Evolutionary conservation across 768 basidiomycete genomes (phyloP), one percentile per base, ranked within the genome.

Genomic region (Tricholomella constricta): DNA sequence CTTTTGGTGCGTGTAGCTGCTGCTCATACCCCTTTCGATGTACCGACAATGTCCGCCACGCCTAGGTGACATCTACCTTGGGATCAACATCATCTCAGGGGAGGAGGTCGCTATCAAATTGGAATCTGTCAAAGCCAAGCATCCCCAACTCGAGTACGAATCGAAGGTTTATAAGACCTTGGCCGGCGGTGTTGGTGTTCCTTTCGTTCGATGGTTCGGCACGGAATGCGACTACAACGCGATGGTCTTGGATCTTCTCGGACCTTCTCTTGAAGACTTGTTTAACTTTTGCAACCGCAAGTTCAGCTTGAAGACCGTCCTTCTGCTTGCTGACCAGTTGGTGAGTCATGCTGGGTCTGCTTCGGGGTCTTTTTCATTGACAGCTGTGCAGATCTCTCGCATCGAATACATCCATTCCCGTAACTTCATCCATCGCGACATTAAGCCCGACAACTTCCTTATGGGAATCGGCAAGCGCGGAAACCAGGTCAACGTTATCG

Each of bases 401-500:
- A 93, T 98, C 67, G 97, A 99, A 69, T 99, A 99, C 77, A 93
- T 98, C 65, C 97, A 99, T 77, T 98, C 95, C 8, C 92, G 96
- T 71, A 98, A 98, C 79, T 98, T 99, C 71, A 91, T 91, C 66
- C 94, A 91, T 62, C 88, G 89, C 58, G 97, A 99, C 69, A 97
- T 99, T 83, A 99, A 99, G 72, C 97, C 97, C 32, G 96, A 98
- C 80, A 98, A 99, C 78, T 99, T 99, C 79, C 75, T 99, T 68
- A 99, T 99, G 96, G 96, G 96, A 40, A 98, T 98, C 61, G 97
- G 97, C 62, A 98, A 98, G 79, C 94, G 97, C 62, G 96, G 97
- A 59, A 99, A 98, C 69, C 97, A 99, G 73, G 97, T 99, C 77
- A 99, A 99, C 64, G 91, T 98, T 61, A 92, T 96, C 69, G 94